phyloP scores from a whole-genome alignment of 2,329 filamentous ascomycete species.

The Verticillium albo-atrum region DNA sequence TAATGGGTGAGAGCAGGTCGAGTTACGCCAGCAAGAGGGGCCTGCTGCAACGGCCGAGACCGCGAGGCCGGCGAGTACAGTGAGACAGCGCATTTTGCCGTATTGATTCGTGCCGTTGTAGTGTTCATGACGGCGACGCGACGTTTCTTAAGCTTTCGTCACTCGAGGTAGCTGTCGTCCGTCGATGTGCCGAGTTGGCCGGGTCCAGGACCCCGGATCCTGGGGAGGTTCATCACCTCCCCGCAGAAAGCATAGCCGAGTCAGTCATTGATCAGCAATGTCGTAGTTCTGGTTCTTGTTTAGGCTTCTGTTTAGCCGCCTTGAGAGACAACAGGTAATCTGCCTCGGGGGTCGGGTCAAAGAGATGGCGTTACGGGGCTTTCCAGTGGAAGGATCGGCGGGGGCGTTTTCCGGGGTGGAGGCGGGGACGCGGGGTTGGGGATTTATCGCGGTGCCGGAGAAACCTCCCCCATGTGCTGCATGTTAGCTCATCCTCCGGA shows the following conservation, averaged over 20 bases:
- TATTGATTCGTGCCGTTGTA: neutral
- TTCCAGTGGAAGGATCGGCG: neutral
- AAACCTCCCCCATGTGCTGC: neutral
- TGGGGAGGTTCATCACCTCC: neutral
- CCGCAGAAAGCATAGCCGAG: neutral
- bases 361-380: neutral
- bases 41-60: neutral
- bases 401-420: neutral
- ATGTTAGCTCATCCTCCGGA: neutral
- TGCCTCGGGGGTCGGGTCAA: neutral
- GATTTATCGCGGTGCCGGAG: neutral
- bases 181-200: neutral
- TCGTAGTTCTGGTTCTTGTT: neutral
- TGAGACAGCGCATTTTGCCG: neutral
- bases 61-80: neutral
- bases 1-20: slow-evolving; percentile 44
- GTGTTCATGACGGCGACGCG: neutral
- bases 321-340: neutral
- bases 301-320: neutral
- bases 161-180: neutral
- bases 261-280: neutral
- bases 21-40: slow-evolving; percentile 48
- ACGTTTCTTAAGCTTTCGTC: neutral
- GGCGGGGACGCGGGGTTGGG: neutral
- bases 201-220: neutral